Evolutionary conservation across 1,284 basidiomycete species (phyloP), one percentile per base, ranked within the genome.

Genomic region (Stygiomarasmius scandens): DNA sequence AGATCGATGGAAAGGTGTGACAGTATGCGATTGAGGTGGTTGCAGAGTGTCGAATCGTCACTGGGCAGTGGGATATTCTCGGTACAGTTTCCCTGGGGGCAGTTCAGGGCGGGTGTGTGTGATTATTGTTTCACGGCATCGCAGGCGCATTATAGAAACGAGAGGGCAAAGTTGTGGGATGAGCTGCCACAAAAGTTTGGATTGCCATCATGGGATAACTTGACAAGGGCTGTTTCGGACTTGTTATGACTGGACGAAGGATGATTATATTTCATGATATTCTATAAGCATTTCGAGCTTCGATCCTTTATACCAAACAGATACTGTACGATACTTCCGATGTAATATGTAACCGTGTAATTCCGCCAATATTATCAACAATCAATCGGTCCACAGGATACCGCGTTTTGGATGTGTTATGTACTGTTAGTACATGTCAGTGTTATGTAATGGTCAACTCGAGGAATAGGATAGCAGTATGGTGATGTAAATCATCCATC

Each of bases 121-220:
- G 14, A 52, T 4, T 51, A 53, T 19, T 64, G 64, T 24, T 41
- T 63, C 32, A 50, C 36, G 9, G 54, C 63, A 43, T 59, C 60
- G 43, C 61, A 56, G 48, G 52, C 38, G 27, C 48, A 54, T 12
- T 61, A 61, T 50, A 45, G 56, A 22, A 54, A 58, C 22, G 65
- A 67, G 6, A 64, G 64, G 52, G 49, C 63, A 51, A 57, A 55
- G 24, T 63, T 74, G 60, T 73, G 71, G 72, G 58, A 58, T 3
- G 58, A 60, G 49, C 48, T 73, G 38, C 72, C 70, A 0, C 52
- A 52, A 2, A 65, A 67, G 43, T 71, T 71, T 52, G 66, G 64
- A 9, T 54, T 71, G 3, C 63, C 62, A 5, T 47, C 54, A 12
- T 73, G 72, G 71, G 64, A 65, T 20, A 63, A 62, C n/a, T 62